Conservation (phyloP, 495 filamentous ascomycete species). For the Hypomontagnella submonticulosa region DNA sequence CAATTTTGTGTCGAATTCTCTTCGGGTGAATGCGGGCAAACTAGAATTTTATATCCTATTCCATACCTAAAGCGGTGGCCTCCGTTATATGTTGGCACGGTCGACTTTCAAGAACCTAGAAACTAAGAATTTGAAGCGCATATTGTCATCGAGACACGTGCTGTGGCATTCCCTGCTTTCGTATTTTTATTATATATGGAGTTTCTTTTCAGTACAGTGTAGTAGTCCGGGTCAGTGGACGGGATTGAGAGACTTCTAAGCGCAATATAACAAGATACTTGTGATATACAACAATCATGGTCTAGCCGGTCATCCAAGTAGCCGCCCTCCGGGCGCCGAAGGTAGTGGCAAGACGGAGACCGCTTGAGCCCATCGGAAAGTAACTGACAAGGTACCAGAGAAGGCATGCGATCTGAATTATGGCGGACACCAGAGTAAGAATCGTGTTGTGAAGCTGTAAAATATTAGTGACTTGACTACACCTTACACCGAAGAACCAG, state of each 20-base stretch:
- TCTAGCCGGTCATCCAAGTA: conserved; percentile 85
- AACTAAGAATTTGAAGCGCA: background rate
- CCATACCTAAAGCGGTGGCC: background rate
- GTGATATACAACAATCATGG: conserved; percentile 26
- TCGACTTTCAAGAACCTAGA: background rate
- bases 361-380: conserved; percentile 95
- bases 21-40: background rate
- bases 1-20: background rate
- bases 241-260: conserved; percentile 4
- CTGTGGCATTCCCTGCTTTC: background rate
- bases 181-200: conserved; percentile 1
- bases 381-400: conserved; percentile 97
- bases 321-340: conserved; percentile 86
- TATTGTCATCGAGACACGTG: background rate
- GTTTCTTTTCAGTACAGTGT: conserved; percentile 5
- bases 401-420: conserved; percentile 83
- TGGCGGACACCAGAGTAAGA: conserved; percentile 83
- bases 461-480: conserved; percentile 37
- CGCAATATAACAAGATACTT: background rate
- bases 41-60: conserved; percentile 1
- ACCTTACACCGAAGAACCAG: conserved; percentile 2
- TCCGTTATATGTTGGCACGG: background rate
- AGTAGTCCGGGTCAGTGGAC: conserved; percentile 1
- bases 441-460: conserved; percentile 78
- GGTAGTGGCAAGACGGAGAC: conserved; percentile 83